Conservation (phyloP, 208 protist genomes). For the Borovskyia barvae region DNA sequence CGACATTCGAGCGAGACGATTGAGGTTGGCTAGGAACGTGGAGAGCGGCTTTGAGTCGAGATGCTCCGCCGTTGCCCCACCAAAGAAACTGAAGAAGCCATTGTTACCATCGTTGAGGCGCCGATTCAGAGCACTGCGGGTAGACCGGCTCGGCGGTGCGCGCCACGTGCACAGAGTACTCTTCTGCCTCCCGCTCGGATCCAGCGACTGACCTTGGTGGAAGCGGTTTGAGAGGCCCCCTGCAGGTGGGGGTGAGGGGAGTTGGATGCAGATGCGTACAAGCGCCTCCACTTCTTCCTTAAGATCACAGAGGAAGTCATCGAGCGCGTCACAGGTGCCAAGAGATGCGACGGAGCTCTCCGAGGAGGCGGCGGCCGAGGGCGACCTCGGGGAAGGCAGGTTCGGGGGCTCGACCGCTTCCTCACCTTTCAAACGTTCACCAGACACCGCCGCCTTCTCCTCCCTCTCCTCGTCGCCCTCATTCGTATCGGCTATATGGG, state of each 20-base stretch:
- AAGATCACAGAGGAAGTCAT: conserved; percentile 36
- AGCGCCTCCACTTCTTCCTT: conserved; percentile 41
- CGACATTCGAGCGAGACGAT: conserved; percentile 28
- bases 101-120: conserved; percentile 32
- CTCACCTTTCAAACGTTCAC: no score
- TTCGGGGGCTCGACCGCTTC: no score
- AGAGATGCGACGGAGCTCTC: conserved; percentile 26
- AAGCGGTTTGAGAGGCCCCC: conserved; percentile 7
- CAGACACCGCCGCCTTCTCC: background rate
- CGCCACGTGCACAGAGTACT: background rate
- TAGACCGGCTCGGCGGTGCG: background rate
- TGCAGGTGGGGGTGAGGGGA: conserved; percentile 26
- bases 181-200: no score
- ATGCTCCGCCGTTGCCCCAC: conserved; percentile 56
- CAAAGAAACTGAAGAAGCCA: conserved; percentile 69
- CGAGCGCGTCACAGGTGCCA: conserved; percentile 23
- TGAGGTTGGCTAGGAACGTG: conserved; percentile 39
- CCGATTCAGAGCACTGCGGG: conserved; percentile 20
- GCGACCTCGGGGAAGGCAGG: no score
- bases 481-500: no score
- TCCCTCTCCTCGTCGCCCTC: background rate
- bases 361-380: conserved; percentile 1
- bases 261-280: conserved; percentile 47
- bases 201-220: background rate
- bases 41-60: conserved; percentile 61